Evolutionary conservation across 768 basidiomycete species (phyloP).

Genomic region (Lenzites betulinus): DNA sequence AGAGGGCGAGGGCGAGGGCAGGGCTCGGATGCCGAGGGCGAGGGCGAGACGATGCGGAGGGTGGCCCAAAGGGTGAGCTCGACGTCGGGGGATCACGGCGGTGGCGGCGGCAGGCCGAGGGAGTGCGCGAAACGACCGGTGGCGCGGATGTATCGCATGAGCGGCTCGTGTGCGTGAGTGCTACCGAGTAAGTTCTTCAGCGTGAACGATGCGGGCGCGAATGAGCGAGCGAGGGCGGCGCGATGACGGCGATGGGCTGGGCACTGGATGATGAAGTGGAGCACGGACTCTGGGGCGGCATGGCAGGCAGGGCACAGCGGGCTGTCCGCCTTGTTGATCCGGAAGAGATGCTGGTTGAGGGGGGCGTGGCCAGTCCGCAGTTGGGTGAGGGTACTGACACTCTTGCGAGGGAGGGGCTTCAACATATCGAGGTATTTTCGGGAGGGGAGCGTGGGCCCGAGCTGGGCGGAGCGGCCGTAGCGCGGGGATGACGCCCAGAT

Average conservation of each 20-base stretch:
- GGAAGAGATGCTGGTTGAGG: slow-evolving; percentile 29
- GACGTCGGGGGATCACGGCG: not conserved
- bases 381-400: slow-evolving; percentile 27
- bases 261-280: slow-evolving; percentile 14
- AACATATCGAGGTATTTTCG: not conserved
- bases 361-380: slow-evolving; percentile 33
- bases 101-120: not conserved
- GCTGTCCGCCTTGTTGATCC: slow-evolving; percentile 4
- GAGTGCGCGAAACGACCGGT: not conserved
- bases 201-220: not conserved
- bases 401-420: slow-evolving; percentile 9
- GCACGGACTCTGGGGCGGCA: slow-evolving; percentile 2
- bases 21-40: too few relatives aligned
- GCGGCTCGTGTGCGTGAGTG: not conserved
- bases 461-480: not conserved
- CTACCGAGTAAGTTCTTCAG: not conserved
- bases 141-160: not conserved
- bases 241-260: not conserved
- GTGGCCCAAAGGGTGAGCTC: not conserved
- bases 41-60: not conserved
- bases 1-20: too few relatives aligned
- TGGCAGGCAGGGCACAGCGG: slow-evolving; percentile 13
- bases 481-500: not conserved
- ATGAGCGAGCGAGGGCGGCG: not conserved
- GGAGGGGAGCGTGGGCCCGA: slow-evolving; percentile 7